phyloP scores from a whole-genome alignment of 177 flowering plant species.

The Telopea speciosissima region DNA sequence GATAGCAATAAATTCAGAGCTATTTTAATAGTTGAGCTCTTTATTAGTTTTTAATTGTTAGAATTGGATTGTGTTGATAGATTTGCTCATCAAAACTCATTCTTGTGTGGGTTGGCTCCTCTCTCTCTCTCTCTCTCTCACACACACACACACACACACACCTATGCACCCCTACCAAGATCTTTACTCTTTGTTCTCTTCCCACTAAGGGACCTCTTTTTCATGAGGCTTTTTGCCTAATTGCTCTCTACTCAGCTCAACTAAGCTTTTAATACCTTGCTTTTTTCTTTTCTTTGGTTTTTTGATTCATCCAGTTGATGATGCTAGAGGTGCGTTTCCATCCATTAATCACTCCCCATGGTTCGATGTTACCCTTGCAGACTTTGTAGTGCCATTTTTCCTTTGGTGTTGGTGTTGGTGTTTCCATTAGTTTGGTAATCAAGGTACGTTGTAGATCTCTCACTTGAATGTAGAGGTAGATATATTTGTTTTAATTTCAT shows the following conservation, averaged over 20 bases:
- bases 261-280: not conserved
- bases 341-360: constrained; percentile 84
- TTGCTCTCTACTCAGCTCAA: not conserved
- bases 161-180: too few relatives aligned
- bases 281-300: not conserved
- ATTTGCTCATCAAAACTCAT: too few relatives aligned
- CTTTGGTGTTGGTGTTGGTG: constrained; percentile 67
- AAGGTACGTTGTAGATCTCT: constrained; percentile 35
- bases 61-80: too few relatives aligned
- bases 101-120: too few relatives aligned
- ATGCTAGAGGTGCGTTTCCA: constrained; percentile 88
- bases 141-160: too few relatives aligned
- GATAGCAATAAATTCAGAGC: too few relatives aligned
- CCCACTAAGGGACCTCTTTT: too few relatives aligned
- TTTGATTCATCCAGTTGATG: constrained; percentile 46
- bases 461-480: not conserved
- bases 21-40: too few relatives aligned
- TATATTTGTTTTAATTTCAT: not conserved
- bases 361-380: constrained; percentile 80
- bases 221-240: too few relatives aligned
- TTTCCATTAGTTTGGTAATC: constrained; percentile 53
- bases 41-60: too few relatives aligned
- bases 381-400: constrained; percentile 81
- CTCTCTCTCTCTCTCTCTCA: too few relatives aligned
- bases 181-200: too few relatives aligned